Conservation (phyloP, 306 rosid species). For the Luffa acutangula region DNA sequence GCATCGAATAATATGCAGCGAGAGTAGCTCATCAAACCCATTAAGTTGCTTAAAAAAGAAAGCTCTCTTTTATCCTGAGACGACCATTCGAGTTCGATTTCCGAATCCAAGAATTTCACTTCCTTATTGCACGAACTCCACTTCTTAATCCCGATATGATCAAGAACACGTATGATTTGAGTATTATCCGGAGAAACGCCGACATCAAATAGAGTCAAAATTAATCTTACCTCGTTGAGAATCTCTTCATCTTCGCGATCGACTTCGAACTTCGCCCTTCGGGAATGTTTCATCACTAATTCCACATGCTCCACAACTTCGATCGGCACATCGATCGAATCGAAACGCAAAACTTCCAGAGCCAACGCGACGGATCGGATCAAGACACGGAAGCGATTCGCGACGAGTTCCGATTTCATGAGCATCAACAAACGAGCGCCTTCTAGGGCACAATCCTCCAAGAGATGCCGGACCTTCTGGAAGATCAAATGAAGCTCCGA, state of each 20-base stretch:
- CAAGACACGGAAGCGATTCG: conserved; percentile 34
- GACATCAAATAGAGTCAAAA: conserved; percentile 32
- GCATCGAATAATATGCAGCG: conserved; percentile 40
- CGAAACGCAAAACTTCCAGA: conserved; percentile 43
- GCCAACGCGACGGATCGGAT: conserved; percentile 43
- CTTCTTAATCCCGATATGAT: conserved; percentile 33
- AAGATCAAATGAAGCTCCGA: conserved; percentile 60
- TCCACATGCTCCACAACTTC: conserved; percentile 49
- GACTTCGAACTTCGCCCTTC: conserved; percentile 31
- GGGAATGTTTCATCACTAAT: conserved; percentile 36
- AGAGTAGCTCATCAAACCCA: conserved; percentile 47
- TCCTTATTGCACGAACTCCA: conserved; percentile 62
- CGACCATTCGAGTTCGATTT: conserved; percentile 38
- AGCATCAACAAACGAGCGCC: conserved; percentile 46
- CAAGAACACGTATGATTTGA: conserved; percentile 39
- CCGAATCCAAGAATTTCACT: conserved; percentile 61
- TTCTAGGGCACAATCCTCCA: conserved; percentile 47
- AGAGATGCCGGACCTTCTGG: conserved; percentile 48
- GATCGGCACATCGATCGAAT: conserved; percentile 9
- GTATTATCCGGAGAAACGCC: conserved; percentile 27
- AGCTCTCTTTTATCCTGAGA: conserved; percentile 26
- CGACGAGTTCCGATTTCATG: conserved; percentile 46
- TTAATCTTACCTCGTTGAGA: conserved; percentile 18
- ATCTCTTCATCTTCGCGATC: conserved; percentile 38
- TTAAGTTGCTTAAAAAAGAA: conserved; percentile 26